Conservation (phyloP, 1,139 yeast species). For the Geotrichum bryndzae region DNA sequence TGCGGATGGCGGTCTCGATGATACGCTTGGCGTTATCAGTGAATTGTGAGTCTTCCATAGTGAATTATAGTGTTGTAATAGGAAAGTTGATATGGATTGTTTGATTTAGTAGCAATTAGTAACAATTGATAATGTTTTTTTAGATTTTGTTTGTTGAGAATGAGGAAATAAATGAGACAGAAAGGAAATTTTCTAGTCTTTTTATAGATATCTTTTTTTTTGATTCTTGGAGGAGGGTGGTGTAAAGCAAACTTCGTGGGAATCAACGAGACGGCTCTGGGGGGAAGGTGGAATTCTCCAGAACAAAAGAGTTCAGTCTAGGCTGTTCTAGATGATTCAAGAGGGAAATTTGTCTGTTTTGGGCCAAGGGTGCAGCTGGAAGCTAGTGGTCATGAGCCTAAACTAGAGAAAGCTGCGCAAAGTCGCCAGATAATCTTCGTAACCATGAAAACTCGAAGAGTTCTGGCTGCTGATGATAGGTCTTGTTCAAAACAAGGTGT, state of each 20-base stretch:
- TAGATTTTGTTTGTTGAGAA: background rate
- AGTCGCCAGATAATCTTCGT: background rate
- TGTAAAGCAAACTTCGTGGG: background rate
- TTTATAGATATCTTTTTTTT: background rate
- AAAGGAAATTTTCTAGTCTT: background rate
- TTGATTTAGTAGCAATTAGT: background rate
- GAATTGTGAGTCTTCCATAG: constrained; percentile 31
- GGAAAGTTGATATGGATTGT: background rate
- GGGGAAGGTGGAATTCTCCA: background rate
- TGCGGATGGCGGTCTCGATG: constrained; percentile 68
- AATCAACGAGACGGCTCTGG: background rate
- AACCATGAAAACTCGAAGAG: background rate
- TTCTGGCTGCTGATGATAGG: background rate
- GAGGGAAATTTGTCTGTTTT: background rate
- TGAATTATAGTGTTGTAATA: background rate
- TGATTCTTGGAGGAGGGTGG: background rate
- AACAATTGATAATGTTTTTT: background rate
- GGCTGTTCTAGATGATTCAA: too few species aligned
- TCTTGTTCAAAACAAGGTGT: background rate
- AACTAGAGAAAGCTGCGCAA: background rate
- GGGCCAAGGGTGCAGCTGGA: background rate
- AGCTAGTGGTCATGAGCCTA: background rate
- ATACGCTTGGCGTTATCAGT: constrained; percentile 90
- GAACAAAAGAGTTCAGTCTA: background rate
- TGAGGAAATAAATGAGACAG: background rate